Base-by-base conservation (phyloP, 164 flowering plant species). In the Cinnamomum micranthum region DNA sequence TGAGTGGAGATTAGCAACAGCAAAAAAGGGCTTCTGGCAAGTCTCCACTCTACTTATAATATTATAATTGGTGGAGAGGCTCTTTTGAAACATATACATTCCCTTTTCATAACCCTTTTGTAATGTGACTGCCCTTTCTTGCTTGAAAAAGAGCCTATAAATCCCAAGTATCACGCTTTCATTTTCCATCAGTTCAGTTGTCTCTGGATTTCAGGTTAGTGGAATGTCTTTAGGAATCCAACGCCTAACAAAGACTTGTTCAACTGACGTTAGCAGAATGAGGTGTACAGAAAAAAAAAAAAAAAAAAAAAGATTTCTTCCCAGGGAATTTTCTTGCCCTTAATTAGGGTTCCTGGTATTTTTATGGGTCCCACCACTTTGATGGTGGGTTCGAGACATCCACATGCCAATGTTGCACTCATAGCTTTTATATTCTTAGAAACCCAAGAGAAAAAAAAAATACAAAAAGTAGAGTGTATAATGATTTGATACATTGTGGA, bases 71-170 rank as follows among this genome's bases (percentile, higher is more conserved):
- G 69, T 63, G 14, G 75, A 63, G 58, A 12, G 64, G 35, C 22
- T n/a, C 59, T 15, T 65, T 47, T 63, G n/a, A 73, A 64, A 73
- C 75, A 64, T 73, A 14, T 31, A 31, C 75, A 73, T 72, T 62
- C 33, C 50, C 66, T 17, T 55, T 55, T 35, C 60, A 55, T 17
- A 14, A 55, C 17, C 59, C 3, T 33, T 22, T 31, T 33, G 52
- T 22, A 7, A 62, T 33, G 47, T 47, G 13, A 13, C 4, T 24
- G 1, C 19, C 51, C 27, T 20, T 71, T 33, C 24, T 64, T 65
- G 58, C 50, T 50, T 73, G 52, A 17, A 64, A 73, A 73, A 58
- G 64, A 69, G 75, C 14, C 10, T 47, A 41, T 24, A 50, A 73
- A 73, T 73, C 75, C 69, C 75, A 2, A 17, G 41, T 63, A 63